A percentile compares a stretch with the other conserved stretches of the same genome.
Conservation (phyloP, 1,284 basidiomycete genomes). For the Mrakiaceae sp. region DNA sequence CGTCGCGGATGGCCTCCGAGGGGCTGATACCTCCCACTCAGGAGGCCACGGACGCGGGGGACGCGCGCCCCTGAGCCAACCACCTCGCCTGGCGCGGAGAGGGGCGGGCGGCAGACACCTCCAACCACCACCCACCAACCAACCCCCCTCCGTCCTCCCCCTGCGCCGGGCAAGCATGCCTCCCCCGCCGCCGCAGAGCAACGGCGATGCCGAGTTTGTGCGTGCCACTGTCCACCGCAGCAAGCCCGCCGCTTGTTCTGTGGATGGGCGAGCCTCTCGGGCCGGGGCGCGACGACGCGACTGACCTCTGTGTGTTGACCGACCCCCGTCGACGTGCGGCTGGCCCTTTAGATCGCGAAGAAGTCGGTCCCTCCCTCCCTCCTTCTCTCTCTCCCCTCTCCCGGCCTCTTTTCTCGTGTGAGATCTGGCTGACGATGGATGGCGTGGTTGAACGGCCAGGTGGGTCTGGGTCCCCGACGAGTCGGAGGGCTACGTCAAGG, state of each 20-base stretch:
- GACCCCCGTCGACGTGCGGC: background rate
- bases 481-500: constrained; percentile 76
- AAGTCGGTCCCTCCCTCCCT: background rate
- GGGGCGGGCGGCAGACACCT: no score
- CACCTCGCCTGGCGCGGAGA: no score
- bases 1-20: no score
- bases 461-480: constrained; percentile 93
- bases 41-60: no score
- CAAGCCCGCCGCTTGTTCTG: no score
- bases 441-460: constrained; percentile 15
- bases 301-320: background rate
- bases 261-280: background rate
- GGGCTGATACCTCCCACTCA: no score
- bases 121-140: no score
- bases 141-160: no score
- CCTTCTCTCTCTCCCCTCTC: background rate
- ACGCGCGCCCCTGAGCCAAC: no score
- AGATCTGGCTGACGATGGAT: background rate
- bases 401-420: background rate
- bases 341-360: constrained; percentile 3
- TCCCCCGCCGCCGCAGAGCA: no score
- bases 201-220: constrained; percentile 14
- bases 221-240: background rate
- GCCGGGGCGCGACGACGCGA: background rate
- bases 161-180: no score